A percentile compares a stretch with the other conserved stretches of the same genome.
phyloP scores from a whole-genome alignment of 129 eudicot species.

The Tagetes erecta region DNA sequence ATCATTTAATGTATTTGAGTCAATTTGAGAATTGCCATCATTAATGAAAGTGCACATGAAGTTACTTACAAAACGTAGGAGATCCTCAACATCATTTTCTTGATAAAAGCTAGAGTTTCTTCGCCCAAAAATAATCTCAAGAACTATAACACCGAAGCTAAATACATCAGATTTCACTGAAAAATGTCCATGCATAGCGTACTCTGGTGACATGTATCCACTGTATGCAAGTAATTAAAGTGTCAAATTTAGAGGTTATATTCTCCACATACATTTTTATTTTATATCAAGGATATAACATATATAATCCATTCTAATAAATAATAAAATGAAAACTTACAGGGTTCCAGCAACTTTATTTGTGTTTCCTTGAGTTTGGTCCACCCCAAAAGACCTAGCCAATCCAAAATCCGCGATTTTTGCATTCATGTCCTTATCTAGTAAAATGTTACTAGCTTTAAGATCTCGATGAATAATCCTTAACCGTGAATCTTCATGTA shows the following conservation, averaged over 20 bases:
- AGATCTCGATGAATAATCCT: conserved; percentile 46
- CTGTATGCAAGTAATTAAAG: conserved; percentile 26
- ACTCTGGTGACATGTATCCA: conserved; percentile 72
- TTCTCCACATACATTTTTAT: neutral
- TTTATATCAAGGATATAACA: neutral
- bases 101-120: conserved; percentile 44
- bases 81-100: conserved; percentile 33
- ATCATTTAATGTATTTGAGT: neutral
- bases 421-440: conserved; percentile 36
- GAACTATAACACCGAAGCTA: conserved; percentile 58
- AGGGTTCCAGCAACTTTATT: conserved; percentile 43
- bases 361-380: conserved; percentile 45
- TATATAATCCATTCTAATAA: neutral
- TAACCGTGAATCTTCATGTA: conserved; percentile 41
- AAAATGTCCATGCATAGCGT: conserved; percentile 45
- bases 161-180: conserved; percentile 62
- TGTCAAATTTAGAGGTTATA: neutral
- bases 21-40: no score
- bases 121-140: conserved; percentile 53
- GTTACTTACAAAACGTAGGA: conserved; percentile 41
- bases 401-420: conserved; percentile 44
- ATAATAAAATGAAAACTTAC: conserved; percentile 29
- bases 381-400: conserved; percentile 40
- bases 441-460: conserved; percentile 42
- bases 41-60: neutral